A percentile compares a stretch with the other conserved stretches of the same genome.
phyloP scores from a whole-genome alignment of 768 basidiomycete species.

The Guyanaporus albipodus region DNA sequence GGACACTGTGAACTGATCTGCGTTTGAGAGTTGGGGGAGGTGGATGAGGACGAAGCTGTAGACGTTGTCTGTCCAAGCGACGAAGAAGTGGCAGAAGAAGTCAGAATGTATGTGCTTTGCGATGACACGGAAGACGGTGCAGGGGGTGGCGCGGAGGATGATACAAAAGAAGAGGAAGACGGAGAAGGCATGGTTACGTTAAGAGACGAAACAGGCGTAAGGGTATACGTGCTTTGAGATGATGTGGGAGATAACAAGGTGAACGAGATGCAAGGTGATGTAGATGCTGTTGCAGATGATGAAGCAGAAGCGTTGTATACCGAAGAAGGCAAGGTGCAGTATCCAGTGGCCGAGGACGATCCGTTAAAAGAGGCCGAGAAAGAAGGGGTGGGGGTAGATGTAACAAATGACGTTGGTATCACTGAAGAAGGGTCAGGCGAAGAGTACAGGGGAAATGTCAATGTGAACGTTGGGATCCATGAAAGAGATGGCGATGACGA shows the following conservation, averaged over 20 bases:
- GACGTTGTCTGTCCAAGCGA: constrained; percentile 2
- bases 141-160: not conserved
- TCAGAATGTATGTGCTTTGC: not conserved
- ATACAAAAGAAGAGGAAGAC: not conserved
- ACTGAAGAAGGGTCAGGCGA: not conserved
- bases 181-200: not conserved
- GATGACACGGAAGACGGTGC: not conserved
- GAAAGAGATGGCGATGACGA: not conserved
- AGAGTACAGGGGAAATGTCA: not conserved
- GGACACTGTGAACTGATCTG: constrained; percentile 27
- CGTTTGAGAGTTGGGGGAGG: constrained; percentile 10
- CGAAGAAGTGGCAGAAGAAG: not conserved
- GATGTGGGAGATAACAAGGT: not conserved
- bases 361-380: not conserved
- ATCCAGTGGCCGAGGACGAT: not conserved
- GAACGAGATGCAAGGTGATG: not conserved
- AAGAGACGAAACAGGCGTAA: not conserved
- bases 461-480: not conserved
- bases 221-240: not conserved
- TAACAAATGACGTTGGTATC: not conserved
- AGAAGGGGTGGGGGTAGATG: not conserved
- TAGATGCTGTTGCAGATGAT: not conserved
- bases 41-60: not conserved
- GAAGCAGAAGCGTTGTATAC: not conserved
- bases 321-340: not conserved